Conservation (phyloP, 2,329 filamentous ascomycete genomes). For the Botryotinia globosa region DNA sequence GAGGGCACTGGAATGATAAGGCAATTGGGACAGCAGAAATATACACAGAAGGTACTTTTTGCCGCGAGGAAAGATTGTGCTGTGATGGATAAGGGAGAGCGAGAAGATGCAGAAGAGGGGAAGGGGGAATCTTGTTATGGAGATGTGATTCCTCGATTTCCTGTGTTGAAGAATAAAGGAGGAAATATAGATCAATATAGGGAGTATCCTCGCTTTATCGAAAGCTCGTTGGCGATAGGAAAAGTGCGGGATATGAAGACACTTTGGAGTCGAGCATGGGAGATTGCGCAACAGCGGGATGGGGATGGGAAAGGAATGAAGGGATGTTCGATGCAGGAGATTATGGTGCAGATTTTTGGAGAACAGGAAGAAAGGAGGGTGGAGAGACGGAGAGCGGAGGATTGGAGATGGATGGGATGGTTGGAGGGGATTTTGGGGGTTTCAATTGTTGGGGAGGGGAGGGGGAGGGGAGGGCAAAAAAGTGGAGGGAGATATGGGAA, state of each 20-base stretch:
- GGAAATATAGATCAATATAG: conserved; percentile 43
- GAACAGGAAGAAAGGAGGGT: conserved; percentile 51
- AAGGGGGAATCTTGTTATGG: conserved; percentile 51
- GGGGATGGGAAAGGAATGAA: background rate
- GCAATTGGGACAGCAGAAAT: conserved; percentile 38
- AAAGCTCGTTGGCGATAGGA: conserved; percentile 50
- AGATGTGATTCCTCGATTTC: conserved; percentile 47
- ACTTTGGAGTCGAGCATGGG: conserved; percentile 42
- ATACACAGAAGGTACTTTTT: conserved; percentile 54
- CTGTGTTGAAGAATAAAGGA: conserved; percentile 48
- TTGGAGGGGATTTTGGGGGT: background rate
- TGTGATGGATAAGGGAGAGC: conserved; percentile 37
- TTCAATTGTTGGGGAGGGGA: background rate
- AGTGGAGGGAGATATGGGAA: background rate
- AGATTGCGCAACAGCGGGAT: conserved; percentile 18
- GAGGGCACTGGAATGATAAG: background rate
- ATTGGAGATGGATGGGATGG: background rate
- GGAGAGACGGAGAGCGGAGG: background rate
- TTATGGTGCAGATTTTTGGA: conserved; percentile 51
- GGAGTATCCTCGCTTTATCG: conserved; percentile 46
- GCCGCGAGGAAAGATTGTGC: conserved; percentile 52
- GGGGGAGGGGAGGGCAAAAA: too few species aligned
- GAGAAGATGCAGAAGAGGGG: conserved; percentile 38
- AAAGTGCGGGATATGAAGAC: conserved; percentile 47
- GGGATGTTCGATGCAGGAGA: conserved; percentile 12